phyloP scores from a whole-genome alignment of 176 grass and related monocot genomes.

The Stipa capillata region DNA sequence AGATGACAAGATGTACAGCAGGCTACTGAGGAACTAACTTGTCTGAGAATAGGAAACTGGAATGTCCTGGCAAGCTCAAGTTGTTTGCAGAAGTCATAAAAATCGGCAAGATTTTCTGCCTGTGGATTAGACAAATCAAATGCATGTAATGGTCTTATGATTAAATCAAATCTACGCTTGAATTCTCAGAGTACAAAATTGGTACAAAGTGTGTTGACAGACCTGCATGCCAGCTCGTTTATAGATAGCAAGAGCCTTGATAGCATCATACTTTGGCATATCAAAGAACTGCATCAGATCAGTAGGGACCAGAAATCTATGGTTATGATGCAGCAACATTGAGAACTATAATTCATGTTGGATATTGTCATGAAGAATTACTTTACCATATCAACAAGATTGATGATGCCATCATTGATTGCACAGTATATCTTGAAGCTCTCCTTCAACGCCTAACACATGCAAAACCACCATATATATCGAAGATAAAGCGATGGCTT shows the following conservation, averaged over 20 bases:
- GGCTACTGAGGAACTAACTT: conserved; percentile 34
- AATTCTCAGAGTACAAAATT: not conserved
- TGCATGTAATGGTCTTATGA: too few relatives aligned
- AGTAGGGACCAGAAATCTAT: not conserved
- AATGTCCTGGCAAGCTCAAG: conserved; percentile 89
- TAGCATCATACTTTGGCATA: conserved; percentile 89
- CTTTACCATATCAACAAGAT: conserved; percentile 90
- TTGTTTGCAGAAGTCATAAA: conserved; percentile 87
- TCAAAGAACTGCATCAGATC: conserved; percentile 70
- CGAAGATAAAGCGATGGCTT: not conserved
- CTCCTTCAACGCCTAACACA: conserved; percentile 75
- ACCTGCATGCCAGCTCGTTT: conserved; percentile 89
- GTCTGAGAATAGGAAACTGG: conserved; percentile 83
- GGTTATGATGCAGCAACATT: not conserved
- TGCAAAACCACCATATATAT: not conserved
- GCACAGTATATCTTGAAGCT: conserved; percentile 93
- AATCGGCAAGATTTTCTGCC: conserved; percentile 82
- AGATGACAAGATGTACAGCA: not conserved
- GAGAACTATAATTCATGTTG: not conserved
- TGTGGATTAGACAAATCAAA: conserved; percentile 9
- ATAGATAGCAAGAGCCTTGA: conserved; percentile 81
- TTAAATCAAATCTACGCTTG: not conserved
- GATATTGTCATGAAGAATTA: not conserved
- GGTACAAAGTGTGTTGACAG: too few relatives aligned
- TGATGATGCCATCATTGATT: conserved; percentile 96